Evolutionary conservation across 768 basidiomycete species (phyloP).

Genomic region (Lactarius hengduanensis): DNA sequence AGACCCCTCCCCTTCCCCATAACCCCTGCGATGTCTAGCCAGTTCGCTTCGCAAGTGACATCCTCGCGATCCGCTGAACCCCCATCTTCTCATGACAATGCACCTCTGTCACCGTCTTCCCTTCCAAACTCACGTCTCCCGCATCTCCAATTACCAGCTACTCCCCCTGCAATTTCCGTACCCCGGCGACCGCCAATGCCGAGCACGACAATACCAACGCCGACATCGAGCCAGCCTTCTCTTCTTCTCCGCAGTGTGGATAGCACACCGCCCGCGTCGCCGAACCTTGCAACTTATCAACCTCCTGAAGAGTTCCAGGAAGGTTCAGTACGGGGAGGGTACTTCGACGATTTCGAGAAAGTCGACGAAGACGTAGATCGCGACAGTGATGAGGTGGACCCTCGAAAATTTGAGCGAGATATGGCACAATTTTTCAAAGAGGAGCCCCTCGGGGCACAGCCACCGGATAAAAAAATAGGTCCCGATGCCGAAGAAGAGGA

Average conservation of each 20-base stretch:
- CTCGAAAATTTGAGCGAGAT: slow-evolving; percentile 13
- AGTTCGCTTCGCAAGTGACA: background rate
- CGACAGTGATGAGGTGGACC: slow-evolving; percentile 36
- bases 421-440: slow-evolving; percentile 30
- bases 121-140: background rate
- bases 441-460: slow-evolving; percentile 24
- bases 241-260: slow-evolving; percentile 21
- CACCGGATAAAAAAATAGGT: slow-evolving; percentile 33
- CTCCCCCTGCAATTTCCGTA: slow-evolving; percentile 7
- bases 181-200: slow-evolving; percentile 33
- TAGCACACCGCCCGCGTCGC: slow-evolving; percentile 36
- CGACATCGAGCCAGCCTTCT: slow-evolving; percentile 20
- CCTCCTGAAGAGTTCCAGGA: slow-evolving; percentile 41
- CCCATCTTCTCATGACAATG: background rate
- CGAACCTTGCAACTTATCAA: slow-evolving; percentile 39
- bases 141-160: slow-evolving; percentile 7
- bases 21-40: background rate
- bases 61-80: slow-evolving; percentile 4
- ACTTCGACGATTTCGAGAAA: slow-evolving; percentile 34
- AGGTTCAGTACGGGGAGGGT: slow-evolving; percentile 25
- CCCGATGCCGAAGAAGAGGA: slow-evolving; percentile 41
- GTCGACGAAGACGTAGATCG: slow-evolving; percentile 35
- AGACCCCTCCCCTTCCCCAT: slow-evolving; percentile 27
- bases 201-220: slow-evolving; percentile 28
- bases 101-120: slow-evolving; percentile 1